Percentiles rank a stretch among this genome's conserved stretches.
phyloP scores from a whole-genome alignment of 2,329 filamentous ascomycete genomes.

The Aspergillus bombycis region DNA sequence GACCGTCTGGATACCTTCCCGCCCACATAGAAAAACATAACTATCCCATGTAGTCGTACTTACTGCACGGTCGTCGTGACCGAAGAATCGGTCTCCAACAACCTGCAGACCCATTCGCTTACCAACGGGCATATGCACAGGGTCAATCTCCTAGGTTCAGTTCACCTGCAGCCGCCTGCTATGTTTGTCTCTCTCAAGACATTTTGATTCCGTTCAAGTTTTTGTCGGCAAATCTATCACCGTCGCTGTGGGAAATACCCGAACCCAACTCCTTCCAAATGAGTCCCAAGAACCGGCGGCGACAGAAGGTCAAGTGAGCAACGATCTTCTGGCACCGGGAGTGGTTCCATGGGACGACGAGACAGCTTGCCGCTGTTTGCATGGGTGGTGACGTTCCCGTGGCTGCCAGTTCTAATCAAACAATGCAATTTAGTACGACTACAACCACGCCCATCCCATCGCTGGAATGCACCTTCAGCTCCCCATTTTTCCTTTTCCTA shows the following conservation, averaged over 20 bases:
- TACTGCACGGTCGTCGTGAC: background rate
- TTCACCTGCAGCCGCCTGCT: background rate
- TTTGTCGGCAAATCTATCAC: background rate
- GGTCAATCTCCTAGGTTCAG: background rate
- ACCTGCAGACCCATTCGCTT: background rate
- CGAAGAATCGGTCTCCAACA: background rate
- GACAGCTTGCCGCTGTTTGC: constrained; percentile 1
- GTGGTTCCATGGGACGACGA: constrained; percentile 22
- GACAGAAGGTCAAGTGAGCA: constrained; percentile 16
- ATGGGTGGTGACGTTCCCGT: constrained; percentile 12
- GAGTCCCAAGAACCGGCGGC: background rate
- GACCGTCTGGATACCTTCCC: background rate
- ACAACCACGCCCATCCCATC: background rate
- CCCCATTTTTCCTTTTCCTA: background rate
- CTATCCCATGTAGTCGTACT: background rate
- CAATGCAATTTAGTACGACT: background rate
- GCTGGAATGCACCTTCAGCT: background rate
- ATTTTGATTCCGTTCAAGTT: background rate
- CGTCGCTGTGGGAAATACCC: background rate
- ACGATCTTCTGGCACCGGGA: constrained; percentile 13
- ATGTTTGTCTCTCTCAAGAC: background rate
- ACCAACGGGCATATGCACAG: constrained; percentile 2
- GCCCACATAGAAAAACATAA: background rate
- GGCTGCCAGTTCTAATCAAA: background rate
- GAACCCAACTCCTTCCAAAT: background rate